These are phyloP conservation scores for Cyclotella atomus DNA, from an alignment of 108 stramenopile species.

Conservation along the genomic window DNA sequence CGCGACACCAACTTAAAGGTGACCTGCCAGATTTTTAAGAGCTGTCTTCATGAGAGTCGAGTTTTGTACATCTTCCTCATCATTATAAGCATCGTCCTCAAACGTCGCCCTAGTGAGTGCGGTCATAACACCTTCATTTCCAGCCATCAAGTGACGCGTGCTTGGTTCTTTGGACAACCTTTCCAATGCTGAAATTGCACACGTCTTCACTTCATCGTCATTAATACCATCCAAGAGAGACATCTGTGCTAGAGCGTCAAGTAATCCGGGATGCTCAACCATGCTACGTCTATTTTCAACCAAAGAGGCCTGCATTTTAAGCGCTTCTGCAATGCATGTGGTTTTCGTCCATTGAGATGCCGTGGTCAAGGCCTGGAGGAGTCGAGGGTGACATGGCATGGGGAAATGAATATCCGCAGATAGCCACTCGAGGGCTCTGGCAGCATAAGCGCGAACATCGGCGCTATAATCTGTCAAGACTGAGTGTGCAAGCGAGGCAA, in stretches of 20 bases:
- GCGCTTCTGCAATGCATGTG: constrained; percentile 47
- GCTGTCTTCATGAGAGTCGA: constrained; percentile 42
- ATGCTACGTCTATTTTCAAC: constrained; percentile 40
- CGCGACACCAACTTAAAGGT: constrained; percentile 15
- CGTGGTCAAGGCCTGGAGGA: constrained; percentile 38
- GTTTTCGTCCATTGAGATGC: constrained; percentile 57
- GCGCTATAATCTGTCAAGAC: constrained; percentile 50
- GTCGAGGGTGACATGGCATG: constrained; percentile 33
- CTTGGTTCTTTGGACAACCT: constrained; percentile 38
- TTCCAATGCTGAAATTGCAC: constrained; percentile 45
- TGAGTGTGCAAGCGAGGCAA: constrained; percentile 49
- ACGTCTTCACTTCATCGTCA: constrained; percentile 49
- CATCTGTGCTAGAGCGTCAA: constrained; percentile 43
- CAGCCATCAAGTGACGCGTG: constrained; percentile 35
- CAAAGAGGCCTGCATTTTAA: constrained; percentile 44
- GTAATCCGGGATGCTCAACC: constrained; percentile 44
- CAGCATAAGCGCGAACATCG: constrained; percentile 49
- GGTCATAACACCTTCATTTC: constrained; percentile 50
- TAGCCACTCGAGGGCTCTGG: constrained; percentile 50
- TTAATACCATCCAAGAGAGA: constrained; percentile 46
- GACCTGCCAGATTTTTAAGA: constrained; percentile 34
- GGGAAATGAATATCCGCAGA: constrained; percentile 47
- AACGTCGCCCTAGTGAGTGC: constrained; percentile 51
- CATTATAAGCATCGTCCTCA: constrained; percentile 25
- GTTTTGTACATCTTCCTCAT: constrained; percentile 17